Evolutionary conservation across 2,329 filamentous ascomycete genomes (phyloP).

Genomic region (Boeremia lycopersici): DNA sequence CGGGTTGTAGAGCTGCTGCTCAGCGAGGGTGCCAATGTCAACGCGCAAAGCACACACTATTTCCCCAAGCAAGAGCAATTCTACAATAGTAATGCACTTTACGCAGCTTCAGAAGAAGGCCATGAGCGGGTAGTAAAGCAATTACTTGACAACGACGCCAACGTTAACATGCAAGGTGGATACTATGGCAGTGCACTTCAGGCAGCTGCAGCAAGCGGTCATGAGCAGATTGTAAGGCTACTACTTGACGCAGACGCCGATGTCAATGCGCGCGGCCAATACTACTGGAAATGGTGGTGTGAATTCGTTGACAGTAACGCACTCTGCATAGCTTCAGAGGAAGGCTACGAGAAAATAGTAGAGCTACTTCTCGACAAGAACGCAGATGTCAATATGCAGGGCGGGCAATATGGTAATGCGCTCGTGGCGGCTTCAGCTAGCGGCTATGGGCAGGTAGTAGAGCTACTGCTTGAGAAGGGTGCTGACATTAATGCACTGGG

Average conservation of each 20-base stretch:
- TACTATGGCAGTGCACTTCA: neutral
- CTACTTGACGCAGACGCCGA: neutral
- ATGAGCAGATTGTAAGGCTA: neutral
- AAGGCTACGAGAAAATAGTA: neutral
- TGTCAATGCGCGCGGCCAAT: neutral
- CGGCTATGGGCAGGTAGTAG: neutral
- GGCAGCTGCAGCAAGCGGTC: neutral
- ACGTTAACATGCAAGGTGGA: neutral
- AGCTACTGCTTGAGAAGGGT: neutral
- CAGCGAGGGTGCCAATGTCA: too few relatives aligned
- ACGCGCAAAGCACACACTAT: neutral
- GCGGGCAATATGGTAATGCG: neutral
- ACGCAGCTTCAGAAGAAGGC: neutral
- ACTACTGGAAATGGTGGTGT: neutral
- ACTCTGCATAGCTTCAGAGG: neutral
- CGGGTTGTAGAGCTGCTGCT: neutral
- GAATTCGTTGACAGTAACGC: neutral
- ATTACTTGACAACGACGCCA: neutral
- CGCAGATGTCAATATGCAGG: neutral
- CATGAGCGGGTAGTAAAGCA: neutral
- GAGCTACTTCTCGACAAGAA: neutral
- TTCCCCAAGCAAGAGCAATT: neutral
- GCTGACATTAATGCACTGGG: neutral
- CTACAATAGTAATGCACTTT: neutral
- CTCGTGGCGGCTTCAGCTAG: neutral